These are phyloP conservation scores for Botrytis pseudocinerea DNA, from an alignment of 2,329 filamentous ascomycete genomes.

Conservation along the genomic window DNA sequence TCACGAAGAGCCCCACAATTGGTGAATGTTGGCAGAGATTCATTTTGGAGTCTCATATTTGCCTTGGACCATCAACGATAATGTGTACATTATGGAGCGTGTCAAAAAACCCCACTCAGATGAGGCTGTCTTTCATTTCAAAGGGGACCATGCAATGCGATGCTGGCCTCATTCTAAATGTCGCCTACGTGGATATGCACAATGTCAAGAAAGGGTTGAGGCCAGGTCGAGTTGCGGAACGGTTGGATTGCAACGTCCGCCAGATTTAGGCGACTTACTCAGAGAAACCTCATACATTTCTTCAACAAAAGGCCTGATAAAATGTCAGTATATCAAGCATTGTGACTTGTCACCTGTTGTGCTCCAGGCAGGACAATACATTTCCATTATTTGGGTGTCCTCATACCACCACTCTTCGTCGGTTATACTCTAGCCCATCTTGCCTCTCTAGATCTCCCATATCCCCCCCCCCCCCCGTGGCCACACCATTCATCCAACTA, in stretches of 20 bases:
- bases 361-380: not conserved
- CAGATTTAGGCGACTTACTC: too few relatives aligned
- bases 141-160: not conserved
- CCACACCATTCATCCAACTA: not conserved
- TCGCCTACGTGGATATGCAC: slow-evolving; percentile 4
- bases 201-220: not conserved
- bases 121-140: not conserved
- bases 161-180: not conserved
- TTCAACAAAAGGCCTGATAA: not conserved
- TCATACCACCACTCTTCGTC: not conserved
- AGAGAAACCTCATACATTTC: not conserved
- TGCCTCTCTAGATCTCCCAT: too few relatives aligned
- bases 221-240: not conserved
- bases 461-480: too few relatives aligned
- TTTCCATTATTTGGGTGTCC: not conserved
- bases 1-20: not conserved
- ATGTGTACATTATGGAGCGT: not conserved
- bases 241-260: not conserved
- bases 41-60: not conserved
- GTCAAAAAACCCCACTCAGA: not conserved
- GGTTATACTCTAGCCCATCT: not conserved
- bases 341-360: not conserved
- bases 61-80: not conserved
- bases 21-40: not conserved
- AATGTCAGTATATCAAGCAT: not conserved